Evolutionary conservation across 192 early-diverging fungal genomes (phyloP), one percentile per base, ranked within the genome.

Genomic region (Mortierella claussenii): DNA sequence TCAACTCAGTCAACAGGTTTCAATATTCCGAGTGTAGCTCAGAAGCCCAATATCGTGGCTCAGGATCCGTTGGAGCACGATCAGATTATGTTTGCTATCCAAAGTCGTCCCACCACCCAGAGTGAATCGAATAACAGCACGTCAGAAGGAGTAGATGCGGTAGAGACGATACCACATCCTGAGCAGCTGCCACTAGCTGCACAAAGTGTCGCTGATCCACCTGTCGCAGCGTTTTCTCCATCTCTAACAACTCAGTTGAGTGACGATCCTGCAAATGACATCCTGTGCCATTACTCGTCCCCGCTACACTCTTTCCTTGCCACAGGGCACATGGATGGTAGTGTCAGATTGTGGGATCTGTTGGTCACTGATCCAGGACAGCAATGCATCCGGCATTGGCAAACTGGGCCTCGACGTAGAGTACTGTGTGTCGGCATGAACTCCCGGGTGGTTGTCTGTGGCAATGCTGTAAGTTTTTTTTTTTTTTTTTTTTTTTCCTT

Each of bases 371-470:
- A 62, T 1, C 50, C 64, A 13, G 46, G 50, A 9, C 30, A 64
- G 15, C 55, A 80, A 23, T 74, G 69, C n/a, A 73, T 76, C 2
- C 57, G 79, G 9, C 52, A 66, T 27, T 86, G 84, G 84, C 54
- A 59, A 8, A 65, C 81, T 15, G 80, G 71, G 1, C 68, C 79
- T 20, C 73, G 82, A 18, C 78, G 82, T 7, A 46, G 82, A 20
- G 84, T 83, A 1, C 60, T 86, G 0, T 83, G 84, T 24, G 80
- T 86, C 13, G 70, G 71, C 15, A 83, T 86, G 84, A 86, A 83
- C 60, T 79, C 81, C 24, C 67, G 68, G 64, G 78, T 74, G 3
- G 69, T 74, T 33, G 69, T 74, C 26, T 65, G 69, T 54, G 69
- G 84, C 65, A 80, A 70, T 32, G 42, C 23, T 37, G 52, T 63